phyloP scores from a whole-genome alignment of 495 filamentous ascomycete species.

The Neohortaea acidophila region DNA sequence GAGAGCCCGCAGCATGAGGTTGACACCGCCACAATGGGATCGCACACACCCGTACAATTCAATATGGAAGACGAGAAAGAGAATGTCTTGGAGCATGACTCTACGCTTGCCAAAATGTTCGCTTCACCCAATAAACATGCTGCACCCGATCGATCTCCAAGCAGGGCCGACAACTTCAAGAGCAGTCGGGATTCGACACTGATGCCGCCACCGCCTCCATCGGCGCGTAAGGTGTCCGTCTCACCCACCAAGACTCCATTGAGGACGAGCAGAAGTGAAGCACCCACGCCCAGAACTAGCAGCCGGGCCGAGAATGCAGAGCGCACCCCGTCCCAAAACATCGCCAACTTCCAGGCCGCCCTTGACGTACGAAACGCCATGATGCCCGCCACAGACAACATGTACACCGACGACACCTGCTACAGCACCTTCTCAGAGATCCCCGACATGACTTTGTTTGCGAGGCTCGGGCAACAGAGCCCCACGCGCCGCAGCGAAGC shows the following conservation, averaged over 20 bases:
- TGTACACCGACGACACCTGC: conserved; percentile 55
- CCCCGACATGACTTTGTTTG: conserved; percentile 77
- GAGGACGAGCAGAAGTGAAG: conserved; percentile 5
- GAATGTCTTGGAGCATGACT: conserved; percentile 11
- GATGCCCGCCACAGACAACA: conserved; percentile 2
- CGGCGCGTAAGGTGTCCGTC: conserved; percentile 6
- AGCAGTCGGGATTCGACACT: conserved; percentile 7
- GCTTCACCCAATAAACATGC: conserved; percentile 10
- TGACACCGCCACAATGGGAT: too few species aligned
- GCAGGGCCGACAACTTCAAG: neutral
- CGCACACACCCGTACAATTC: too few species aligned
- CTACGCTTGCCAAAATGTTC: conserved; percentile 12
- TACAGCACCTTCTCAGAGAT: conserved; percentile 79
- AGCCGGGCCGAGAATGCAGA: conserved; percentile 10
- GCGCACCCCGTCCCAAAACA: neutral
- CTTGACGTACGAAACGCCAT: conserved; percentile 8
- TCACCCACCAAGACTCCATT: conserved; percentile 12
- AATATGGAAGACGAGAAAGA: conserved; percentile 15
- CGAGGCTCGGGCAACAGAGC: conserved; percentile 47
- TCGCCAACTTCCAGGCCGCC: conserved; percentile 9
- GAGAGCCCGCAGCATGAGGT: too few species aligned
- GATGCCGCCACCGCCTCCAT: conserved; percentile 15
- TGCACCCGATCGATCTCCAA: conserved; percentile 4
- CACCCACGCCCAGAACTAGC: conserved; percentile 8
- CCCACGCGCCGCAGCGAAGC: conserved; percentile 31